Evolutionary conservation across 805 yeast species (phyloP), one percentile per base, ranked within the genome.

Genomic region (Starmerella geochares): DNA sequence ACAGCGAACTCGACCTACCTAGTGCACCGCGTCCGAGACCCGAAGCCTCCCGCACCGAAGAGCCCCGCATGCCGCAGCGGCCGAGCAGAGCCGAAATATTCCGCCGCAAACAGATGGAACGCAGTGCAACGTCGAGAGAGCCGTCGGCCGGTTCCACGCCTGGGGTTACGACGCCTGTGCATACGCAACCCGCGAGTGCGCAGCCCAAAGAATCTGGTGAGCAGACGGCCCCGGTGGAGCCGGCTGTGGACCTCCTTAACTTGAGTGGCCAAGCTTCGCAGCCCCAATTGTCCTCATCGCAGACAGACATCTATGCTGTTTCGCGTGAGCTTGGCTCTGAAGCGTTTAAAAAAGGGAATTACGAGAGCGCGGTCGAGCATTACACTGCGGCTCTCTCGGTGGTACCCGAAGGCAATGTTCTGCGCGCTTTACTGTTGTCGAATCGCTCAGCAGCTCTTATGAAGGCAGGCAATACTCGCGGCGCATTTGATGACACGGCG

Each of bases 331-430:
- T 67, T 23, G 98, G 87, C 5, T 68, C 77, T 6, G 72, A 72
- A 16, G 72, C 79, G 1, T 92, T 80, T 68, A 76, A 77, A 49
- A 74, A 78, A n/a, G 99, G 99, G 17, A 90, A 92, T 63, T 92
- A 82, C 62, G 64, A 78, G 3, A 61, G 68, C 4, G 88, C 98
- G 0, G 68, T 77, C 13, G 73, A 68, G 25, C 71, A 72, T 48
- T 92, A 84, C 62, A 71, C 76, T 28, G 68, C 74, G 36, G 73
- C 82, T 1, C 64, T 78, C n/a, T 66, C 70, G 25, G 63, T 77
- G 3, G 67, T 87, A 2, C 94, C 95, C 0, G 56, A 61, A 1
- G 68, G 69, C 9, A 95, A 90, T 63, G 73, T 80, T 27, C 70
- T 80, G 33, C 72, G 81, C 16, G 74, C 88, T 2, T 70, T 88